A percentile compares a stretch with the other conserved stretches of the same genome.
phyloP scores from a whole-genome alignment of 225 moss, liverwort and hornwort species.

The Sphagnum tenellum region DNA sequence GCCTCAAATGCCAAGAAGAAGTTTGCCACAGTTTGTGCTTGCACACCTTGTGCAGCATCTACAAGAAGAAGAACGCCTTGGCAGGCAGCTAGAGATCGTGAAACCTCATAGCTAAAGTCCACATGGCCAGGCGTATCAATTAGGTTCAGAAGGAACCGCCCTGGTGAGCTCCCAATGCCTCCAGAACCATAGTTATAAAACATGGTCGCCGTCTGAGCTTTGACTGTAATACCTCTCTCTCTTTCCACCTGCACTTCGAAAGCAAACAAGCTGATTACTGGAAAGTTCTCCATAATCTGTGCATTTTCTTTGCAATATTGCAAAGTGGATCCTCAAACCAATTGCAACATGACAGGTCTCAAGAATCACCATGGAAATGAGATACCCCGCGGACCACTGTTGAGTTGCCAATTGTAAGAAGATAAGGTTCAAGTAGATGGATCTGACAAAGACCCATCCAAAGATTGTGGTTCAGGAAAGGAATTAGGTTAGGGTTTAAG shows the following conservation, averaged over 20 bases:
- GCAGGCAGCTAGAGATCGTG: conserved; percentile 88
- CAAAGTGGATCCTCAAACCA: no score
- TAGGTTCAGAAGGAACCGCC: conserved; percentile 67
- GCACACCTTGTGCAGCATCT: conserved; percentile 90
- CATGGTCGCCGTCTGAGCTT: conserved; percentile 94
- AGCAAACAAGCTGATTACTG: neutral
- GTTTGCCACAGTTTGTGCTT: conserved; percentile 95
- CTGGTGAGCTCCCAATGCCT: conserved; percentile 1
- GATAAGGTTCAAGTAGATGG: no score
- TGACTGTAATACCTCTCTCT: conserved; percentile 94
- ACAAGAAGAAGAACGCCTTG: conserved; percentile 93
- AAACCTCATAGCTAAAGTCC: conserved; percentile 97
- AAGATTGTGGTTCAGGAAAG: neutral
- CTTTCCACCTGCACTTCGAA: conserved; percentile 60
- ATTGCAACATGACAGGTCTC: no score
- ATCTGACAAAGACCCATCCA: neutral
- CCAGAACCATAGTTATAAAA: conserved; percentile 40
- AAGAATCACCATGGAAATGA: neutral
- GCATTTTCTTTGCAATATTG: no score
- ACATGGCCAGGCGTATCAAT: conserved; percentile 97
- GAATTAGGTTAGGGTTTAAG: no score
- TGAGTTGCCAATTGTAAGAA: no score
- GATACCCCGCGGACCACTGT: no score
- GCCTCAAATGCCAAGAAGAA: conserved; percentile 87
- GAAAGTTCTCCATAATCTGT: no score